Evolutionary conservation across 805 yeast species (phyloP), one percentile per base, ranked within the genome.

Genomic region (Metschnikowia rubicola): DNA sequence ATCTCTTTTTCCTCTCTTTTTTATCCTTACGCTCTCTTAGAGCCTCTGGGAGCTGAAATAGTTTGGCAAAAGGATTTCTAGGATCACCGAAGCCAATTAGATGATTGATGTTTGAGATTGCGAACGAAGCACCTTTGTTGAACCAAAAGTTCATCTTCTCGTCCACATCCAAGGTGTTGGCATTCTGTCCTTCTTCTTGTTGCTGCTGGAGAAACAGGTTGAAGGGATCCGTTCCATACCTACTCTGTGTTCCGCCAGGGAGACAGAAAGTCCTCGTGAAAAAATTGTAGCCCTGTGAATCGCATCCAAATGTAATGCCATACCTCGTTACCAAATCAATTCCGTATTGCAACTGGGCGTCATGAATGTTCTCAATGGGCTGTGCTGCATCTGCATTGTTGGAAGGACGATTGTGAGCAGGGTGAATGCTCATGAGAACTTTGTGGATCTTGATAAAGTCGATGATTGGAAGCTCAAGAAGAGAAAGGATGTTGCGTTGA

Each of bases 61-160:
- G 61, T 56, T 83, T 79, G 6, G 92, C 89, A 66, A 86, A 86
- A 15, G 92, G 90, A 58, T 84, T 86, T 38, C 74, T 72, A 5
- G 86, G 76, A 59, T 84, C 86, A 31, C 94, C 95, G 64, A 86
- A 83, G 1, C 94, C 94, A 39, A 84, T 78, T 44, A 86, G 61
- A 66, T 86, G 92, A 56, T 81, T 77, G 44, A 87, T 80, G 57
- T 86, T 87, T 28, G 90, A 81, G 40, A 86, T 71, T 2, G 94
- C 92, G 70, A 87, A 85, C 34, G 82, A 75, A 3, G 90, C 78
- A 1, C 88, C 83, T 60, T 86, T 84, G 57, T 85, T 84, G 58
- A 83, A 84, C 86, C 89, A 87, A 56, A 85, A 86, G 48, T 80
- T 82, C 58, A 77, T 65, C 52, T 78, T 77, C 38, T 80, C 82